These are phyloP conservation scores for Thinopyrum elongatum DNA, from an alignment of 176 grass and related monocot species.

Conservation along the genomic window DNA sequence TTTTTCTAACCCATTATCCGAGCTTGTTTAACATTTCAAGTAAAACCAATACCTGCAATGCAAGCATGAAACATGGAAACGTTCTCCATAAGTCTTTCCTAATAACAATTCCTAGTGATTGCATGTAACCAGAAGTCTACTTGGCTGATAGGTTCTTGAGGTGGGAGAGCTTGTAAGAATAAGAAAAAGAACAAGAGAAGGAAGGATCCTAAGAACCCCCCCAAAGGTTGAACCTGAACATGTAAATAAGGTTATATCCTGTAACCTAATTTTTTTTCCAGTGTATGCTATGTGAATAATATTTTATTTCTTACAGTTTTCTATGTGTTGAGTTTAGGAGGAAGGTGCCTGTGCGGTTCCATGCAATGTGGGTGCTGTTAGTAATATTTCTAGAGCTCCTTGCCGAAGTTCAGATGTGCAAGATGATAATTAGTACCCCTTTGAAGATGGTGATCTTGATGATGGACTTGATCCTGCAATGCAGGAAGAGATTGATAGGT, in stretches of 20 bases:
- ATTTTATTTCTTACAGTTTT: constrained; percentile 27
- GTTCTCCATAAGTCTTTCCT: background rate
- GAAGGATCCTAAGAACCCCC: constrained; percentile 69
- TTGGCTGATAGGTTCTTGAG: constrained; percentile 58
- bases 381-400: too few relatives aligned
- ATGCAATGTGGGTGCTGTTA: too few relatives aligned
- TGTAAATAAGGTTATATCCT: constrained; percentile 55
- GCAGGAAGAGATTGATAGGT: too few relatives aligned
- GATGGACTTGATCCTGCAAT: too few relatives aligned
- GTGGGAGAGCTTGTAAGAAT: constrained; percentile 63
- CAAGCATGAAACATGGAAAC: background rate
- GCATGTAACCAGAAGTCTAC: constrained; percentile 26
- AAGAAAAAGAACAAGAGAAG: constrained; percentile 95
- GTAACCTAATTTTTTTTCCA: background rate
- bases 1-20: background rate
- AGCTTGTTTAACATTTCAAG: background rate
- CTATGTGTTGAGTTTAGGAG: constrained; percentile 42
- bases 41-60: constrained; percentile 18
- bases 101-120: background rate
- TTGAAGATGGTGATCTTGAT: too few relatives aligned
- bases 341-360: too few relatives aligned
- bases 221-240: constrained; percentile 43
- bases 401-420: too few relatives aligned
- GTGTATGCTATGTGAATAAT: constrained; percentile 6
- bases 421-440: too few relatives aligned